Conservation (phyloP, 1,284 basidiomycete genomes). For the Psilocybe mexicana region DNA sequence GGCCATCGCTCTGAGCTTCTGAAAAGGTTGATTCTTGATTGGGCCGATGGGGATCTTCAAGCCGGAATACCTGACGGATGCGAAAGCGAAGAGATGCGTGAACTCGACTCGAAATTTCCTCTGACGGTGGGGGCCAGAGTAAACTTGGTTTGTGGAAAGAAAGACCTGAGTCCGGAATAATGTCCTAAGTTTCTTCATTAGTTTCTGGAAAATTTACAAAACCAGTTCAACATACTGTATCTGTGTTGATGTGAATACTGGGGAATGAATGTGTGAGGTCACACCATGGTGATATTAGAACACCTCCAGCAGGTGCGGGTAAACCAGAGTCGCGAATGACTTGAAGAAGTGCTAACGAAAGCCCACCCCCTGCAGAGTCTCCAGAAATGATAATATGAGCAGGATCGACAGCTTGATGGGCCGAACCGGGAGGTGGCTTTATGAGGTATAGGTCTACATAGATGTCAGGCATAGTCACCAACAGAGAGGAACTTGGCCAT, state of each 20-base stretch:
- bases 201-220: neutral
- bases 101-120: slow-evolving; percentile 65
- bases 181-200: slow-evolving; percentile 50
- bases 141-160: slow-evolving; percentile 83
- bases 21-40: slow-evolving; percentile 26
- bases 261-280: slow-evolving; percentile 96
- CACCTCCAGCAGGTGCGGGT: slow-evolving; percentile 82
- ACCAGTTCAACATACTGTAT: slow-evolving; percentile 54
- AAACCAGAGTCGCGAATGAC: slow-evolving; percentile 88
- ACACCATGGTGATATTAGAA: slow-evolving; percentile 90
- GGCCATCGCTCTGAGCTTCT: slow-evolving; percentile 23
- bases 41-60: slow-evolving; percentile 19
- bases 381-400: slow-evolving; percentile 85
- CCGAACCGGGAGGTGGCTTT: slow-evolving; percentile 67
- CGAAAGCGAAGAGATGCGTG: slow-evolving; percentile 62
- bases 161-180: slow-evolving; percentile 69
- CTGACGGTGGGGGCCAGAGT: slow-evolving; percentile 89
- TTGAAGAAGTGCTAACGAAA: slow-evolving; percentile 84
- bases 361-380: slow-evolving; percentile 93
- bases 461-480: neutral
- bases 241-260: slow-evolving; percentile 83
- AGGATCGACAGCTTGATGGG: slow-evolving; percentile 82
- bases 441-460: slow-evolving; percentile 49
- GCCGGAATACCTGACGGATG: slow-evolving; percentile 59
- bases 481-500: slow-evolving; percentile 23